These are phyloP conservation scores for Nevesoporus exiguus DNA, from an alignment of 768 basidiomycete genomes.

Conservation along the genomic window DNA sequence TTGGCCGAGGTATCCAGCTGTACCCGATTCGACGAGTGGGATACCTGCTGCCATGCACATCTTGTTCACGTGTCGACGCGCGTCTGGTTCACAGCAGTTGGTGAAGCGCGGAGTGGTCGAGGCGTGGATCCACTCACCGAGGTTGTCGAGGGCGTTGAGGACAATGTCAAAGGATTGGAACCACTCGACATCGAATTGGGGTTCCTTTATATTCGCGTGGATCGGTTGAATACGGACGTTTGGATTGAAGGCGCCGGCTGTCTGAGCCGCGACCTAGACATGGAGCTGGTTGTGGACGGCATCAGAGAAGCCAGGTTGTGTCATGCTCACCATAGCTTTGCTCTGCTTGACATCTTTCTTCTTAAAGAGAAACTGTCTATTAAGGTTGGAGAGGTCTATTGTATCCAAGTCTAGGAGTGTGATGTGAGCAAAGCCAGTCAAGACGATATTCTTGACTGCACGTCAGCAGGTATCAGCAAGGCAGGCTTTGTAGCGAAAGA, in stretches of 20 bases:
- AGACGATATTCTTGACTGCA: conserved; percentile 91
- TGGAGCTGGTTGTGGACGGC: background rate
- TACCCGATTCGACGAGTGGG: conserved; percentile 93
- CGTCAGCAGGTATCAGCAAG: background rate
- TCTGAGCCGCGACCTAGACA: conserved; percentile 73
- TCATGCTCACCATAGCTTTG: conserved; percentile 73
- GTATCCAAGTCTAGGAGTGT: conserved; percentile 95
- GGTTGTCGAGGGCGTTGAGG: conserved; percentile 93
- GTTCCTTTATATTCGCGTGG: conserved; percentile 94
- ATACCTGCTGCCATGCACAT: conserved; percentile 94
- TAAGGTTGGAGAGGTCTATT: conserved; percentile 96
- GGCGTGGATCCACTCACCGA: conserved; percentile 53
- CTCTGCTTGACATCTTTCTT: conserved; percentile 98
- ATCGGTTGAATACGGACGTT: conserved; percentile 84
- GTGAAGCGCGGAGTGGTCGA: background rate
- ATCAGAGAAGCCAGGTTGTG: background rate
- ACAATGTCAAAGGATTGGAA: conserved; percentile 89
- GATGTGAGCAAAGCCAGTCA: conserved; percentile 90
- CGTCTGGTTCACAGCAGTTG: conserved; percentile 51
- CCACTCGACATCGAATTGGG: conserved; percentile 86
- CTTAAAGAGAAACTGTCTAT: conserved; percentile 93
- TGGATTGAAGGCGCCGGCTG: conserved; percentile 82
- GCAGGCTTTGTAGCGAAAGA: background rate
- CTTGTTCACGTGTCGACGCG: conserved; percentile 91
- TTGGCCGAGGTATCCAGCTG: conserved; percentile 95